A percentile compares a stretch with the other conserved stretches of the same genome.
These are phyloP conservation scores for Chaetomiaceae sp. DNA, from an alignment of 2,329 filamentous ascomycete species.

Conservation along the genomic window DNA sequence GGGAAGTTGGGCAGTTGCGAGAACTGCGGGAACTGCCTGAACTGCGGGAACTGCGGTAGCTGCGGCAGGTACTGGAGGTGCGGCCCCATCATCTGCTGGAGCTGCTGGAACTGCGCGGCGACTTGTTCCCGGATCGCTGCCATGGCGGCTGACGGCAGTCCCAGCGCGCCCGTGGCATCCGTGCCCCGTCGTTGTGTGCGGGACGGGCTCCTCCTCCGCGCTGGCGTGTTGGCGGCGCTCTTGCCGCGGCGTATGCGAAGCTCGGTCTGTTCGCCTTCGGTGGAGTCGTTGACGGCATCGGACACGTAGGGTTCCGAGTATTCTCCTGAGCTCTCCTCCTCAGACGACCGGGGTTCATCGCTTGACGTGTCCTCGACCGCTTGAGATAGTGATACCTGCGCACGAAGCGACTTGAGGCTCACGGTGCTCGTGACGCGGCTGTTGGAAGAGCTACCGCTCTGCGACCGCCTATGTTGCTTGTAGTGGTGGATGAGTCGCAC, in stretches of 20 bases:
- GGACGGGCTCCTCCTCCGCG: slow-evolving; percentile 20
- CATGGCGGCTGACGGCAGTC: slow-evolving; percentile 57
- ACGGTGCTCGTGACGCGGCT: slow-evolving; percentile 60
- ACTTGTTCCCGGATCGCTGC: slow-evolving; percentile 68
- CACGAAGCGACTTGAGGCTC: slow-evolving; percentile 58
- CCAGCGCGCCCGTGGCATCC: slow-evolving; percentile 34
- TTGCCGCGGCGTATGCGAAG: slow-evolving; percentile 32
- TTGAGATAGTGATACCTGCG: slow-evolving; percentile 39
- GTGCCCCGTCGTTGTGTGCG: slow-evolving; percentile 22
- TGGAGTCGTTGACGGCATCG: slow-evolving; percentile 1
- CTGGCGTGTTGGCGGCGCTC: slow-evolving; percentile 21
- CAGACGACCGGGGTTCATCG: slow-evolving; percentile 37
- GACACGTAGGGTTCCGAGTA: slow-evolving; percentile 39
- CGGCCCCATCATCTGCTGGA: slow-evolving; percentile 37
- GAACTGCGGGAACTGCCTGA: slow-evolving; percentile 59
- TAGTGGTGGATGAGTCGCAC: slow-evolving; percentile 57
- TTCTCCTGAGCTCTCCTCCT: slow-evolving; percentile 37
- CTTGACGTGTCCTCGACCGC: slow-evolving; percentile 37
- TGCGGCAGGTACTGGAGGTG: slow-evolving; percentile 19
- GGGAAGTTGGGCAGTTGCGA: slow-evolving; percentile 56
- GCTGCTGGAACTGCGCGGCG: slow-evolving; percentile 65
- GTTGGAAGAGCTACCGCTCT: slow-evolving; percentile 55
- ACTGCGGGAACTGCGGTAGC: slow-evolving; percentile 18
- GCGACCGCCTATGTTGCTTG: slow-evolving; percentile 57
- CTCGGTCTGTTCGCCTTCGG: slow-evolving; percentile 38